Evolutionary conservation across 768 basidiomycete genomes (phyloP), one percentile per base, ranked within the genome.

Genomic region (Lyophyllum atratum): DNA sequence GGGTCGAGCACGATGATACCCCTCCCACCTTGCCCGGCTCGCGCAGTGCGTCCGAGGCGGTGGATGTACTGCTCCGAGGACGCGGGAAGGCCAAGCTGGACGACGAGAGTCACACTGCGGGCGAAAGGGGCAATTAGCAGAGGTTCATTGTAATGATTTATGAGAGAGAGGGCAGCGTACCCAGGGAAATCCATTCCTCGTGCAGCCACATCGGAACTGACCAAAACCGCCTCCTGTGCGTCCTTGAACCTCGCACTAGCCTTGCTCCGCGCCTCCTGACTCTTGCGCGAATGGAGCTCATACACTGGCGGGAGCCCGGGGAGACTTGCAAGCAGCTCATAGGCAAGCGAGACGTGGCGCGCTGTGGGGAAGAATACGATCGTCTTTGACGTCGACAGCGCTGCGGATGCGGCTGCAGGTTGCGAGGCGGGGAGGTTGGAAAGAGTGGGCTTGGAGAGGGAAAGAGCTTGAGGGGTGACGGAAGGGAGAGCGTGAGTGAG

Each of bases 11-110:
- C 70, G 43, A 89, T 62, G 51, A 85, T 74, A 2, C 86, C 85
- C 37, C 75, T 77, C 0, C 90, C 88, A 5, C 79, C 74, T 45
- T 83, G 74, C 5, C 89, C 90, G 0, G 90, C 90, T 43, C 90
- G 83, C 11, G 89, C 90, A 17, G 89, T 92, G 46, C 89, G 82
- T 14, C 90, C 90, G 7, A 92, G 85, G 21, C 90, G 82, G 64
- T 91, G 90, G 54, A 92, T 85, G 70, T 92, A 91, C 66, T 90
- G 89, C 64, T 90, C 90, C 24, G 84, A 78, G 54, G 85, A 80
- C 0, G 83, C 80, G 12, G 90, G 89, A 60, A 90, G 78, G 57
- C 85, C 86, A 54, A 85, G 68, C 65, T 89, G 86, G 7, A 86
- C 63, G 44, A 89, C 81, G 1, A 81, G 74, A 0, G 85, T 84